A percentile compares a stretch with the other conserved stretches of the same genome.
phyloP scores from a whole-genome alignment of 23 red algal genomes.

The Gracilariopsis chorda region DNA sequence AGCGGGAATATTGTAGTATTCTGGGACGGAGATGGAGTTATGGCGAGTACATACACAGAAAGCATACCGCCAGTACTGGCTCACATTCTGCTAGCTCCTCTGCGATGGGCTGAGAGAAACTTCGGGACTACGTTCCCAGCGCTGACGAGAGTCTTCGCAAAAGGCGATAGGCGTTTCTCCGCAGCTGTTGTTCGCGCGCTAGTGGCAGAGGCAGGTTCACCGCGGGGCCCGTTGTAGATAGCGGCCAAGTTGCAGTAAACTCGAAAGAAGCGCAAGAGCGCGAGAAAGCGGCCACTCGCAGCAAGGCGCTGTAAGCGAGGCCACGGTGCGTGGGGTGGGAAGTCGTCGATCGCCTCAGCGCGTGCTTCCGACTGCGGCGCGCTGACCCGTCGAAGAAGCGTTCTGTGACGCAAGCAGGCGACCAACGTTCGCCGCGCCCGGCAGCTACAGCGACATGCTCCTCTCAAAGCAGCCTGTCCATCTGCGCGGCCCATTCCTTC shows the following conservation, averaged over 20 bases:
- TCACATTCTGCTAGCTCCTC: slow-evolving; percentile 24
- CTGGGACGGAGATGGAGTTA: slow-evolving; percentile 26
- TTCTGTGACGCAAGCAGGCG: background rate
- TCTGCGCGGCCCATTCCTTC: background rate
- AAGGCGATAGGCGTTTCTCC: too few species aligned
- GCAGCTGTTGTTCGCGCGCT: too few species aligned
- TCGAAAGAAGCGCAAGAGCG: too few species aligned
- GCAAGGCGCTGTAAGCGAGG: too few species aligned
- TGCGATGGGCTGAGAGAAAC: background rate
- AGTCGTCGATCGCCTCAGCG: background rate
- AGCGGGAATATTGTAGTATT: slow-evolving; percentile 49
- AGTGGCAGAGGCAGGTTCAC: background rate
- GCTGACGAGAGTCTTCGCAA: too few species aligned
- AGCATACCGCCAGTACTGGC: slow-evolving; percentile 23
- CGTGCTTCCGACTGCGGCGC: background rate
- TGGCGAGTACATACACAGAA: slow-evolving; percentile 15
- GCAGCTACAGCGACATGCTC: too few species aligned
- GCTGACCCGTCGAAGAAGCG: slow-evolving; percentile 12
- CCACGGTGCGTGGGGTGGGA: background rate
- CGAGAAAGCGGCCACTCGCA: too few species aligned
- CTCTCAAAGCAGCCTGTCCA: background rate
- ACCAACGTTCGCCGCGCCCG: too few species aligned
- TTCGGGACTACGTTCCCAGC: too few species aligned
- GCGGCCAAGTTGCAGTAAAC: too few species aligned
- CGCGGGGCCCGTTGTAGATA: background rate